Percentiles rank a stretch among this genome's conserved stretches.
Evolutionary conservation across 306 rosid species (phyloP).

Genomic region (Begonia fuchsioides): DNA sequence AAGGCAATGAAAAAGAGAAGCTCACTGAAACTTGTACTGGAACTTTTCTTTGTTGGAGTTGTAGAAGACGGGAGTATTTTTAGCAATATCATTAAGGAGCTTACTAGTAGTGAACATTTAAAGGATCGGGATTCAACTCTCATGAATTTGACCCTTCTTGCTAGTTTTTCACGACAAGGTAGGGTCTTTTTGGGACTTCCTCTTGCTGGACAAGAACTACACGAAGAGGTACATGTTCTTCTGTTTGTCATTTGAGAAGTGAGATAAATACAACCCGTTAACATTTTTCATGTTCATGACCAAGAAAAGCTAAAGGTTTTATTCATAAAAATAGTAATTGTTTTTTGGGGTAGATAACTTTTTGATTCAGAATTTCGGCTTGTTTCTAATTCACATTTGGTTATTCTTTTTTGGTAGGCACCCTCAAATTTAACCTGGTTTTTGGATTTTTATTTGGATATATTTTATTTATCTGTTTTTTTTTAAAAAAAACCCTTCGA

Average conservation of each 20-base stretch:
- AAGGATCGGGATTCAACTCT: slow-evolving; percentile 88
- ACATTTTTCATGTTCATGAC: no score
- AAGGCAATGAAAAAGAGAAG: slow-evolving; percentile 99
- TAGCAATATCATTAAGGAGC: slow-evolving; percentile 76
- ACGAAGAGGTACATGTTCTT: slow-evolving; percentile 61
- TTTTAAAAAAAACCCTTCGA: no score
- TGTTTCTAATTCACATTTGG: no score
- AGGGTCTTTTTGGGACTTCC: slow-evolving; percentile 78
- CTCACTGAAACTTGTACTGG: slow-evolving; percentile 72
- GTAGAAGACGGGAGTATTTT: slow-evolving; percentile 73
- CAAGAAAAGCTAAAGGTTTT: no score
- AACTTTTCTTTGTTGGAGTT: slow-evolving; percentile 90
- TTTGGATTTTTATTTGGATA: not conserved
- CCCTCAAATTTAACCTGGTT: slow-evolving; percentile 4
- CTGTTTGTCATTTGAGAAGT: not conserved
- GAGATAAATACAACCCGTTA: no score
- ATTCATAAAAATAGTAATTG: no score
- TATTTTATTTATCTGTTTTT: not conserved
- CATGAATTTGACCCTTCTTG: slow-evolving; percentile 94
- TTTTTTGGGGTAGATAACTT: no score
- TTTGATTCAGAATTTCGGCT: no score
- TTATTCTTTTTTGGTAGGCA: not conserved
- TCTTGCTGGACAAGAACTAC: slow-evolving; percentile 61
- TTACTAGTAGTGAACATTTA: slow-evolving; percentile 66
- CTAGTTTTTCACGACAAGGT: slow-evolving; percentile 98